Evolutionary conservation across 768 basidiomycete species (phyloP), one percentile per base, ranked within the genome.

Genomic region (Chiua virens): DNA sequence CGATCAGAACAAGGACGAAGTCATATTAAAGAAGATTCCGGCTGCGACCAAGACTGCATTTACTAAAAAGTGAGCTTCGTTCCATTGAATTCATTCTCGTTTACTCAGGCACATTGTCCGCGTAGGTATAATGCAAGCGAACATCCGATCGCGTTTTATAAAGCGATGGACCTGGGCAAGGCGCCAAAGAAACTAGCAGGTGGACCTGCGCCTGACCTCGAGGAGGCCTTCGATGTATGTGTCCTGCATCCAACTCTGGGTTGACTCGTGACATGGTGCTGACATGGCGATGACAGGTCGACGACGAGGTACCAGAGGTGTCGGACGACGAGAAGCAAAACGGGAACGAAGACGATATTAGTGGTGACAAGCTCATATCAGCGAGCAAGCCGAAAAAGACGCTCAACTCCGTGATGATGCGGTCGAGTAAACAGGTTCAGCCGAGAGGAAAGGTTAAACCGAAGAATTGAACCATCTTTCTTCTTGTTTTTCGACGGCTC

Each of bases 61-160:
- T 55, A 98, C 97, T 2, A 81, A 75, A 67, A 92, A 85, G 92
- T 95, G 55, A 48, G 86, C 68, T 17, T 21, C 18, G 14, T 37
- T 21, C 30, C 8, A 35, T 7, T n/a, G 14, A 20, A 28, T 22
- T 7, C 13, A 14, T 30, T 30, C 13, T 3, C 8, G 13, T 32
- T 9, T 37, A 14, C 32, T 22, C 11, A 40, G 30, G 27, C 5
- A 15, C 30, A 5, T 30, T 8, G 5, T 17, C 17, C 3, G 21
- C 21, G n/a, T 42, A 96, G 92, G 64, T 99, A 97, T 71, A 98
- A 98, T 69, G 73, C 83, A 9, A 69, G 71, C 15, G 92, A 94
- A 37, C 96, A 98, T 66, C 97, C 97, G 0, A 89, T 99, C 60
- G 84, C 97, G 1, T 98, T 96, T 80, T 85, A 98, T 70, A 95